phyloP scores from a whole-genome alignment of 768 basidiomycete species.

The Boletus patriciae region DNA sequence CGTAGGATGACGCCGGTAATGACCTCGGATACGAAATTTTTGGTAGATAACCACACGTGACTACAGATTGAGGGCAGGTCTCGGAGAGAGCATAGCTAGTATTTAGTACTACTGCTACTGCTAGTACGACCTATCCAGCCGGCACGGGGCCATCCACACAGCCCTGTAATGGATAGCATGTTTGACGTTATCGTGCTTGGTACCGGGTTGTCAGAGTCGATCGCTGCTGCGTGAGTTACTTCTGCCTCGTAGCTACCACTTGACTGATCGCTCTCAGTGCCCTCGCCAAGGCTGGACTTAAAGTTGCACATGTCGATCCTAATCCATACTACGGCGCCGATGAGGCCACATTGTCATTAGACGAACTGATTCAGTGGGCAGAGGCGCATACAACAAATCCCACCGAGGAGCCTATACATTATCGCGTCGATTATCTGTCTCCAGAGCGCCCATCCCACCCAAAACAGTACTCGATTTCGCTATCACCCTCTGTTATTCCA shows the following conservation, averaged over 20 bases:
- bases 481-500: slow-evolving; percentile 81
- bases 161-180: slow-evolving; percentile 35
- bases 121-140: too few species aligned
- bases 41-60: slow-evolving; percentile 24
- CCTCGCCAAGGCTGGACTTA: slow-evolving; percentile 84
- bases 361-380: slow-evolving; percentile 77
- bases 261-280: slow-evolving; percentile 50
- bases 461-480: slow-evolving; percentile 81
- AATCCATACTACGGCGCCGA: slow-evolving; percentile 84
- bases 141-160: too few species aligned
- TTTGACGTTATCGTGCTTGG: slow-evolving; percentile 74
- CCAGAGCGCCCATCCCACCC: slow-evolving; percentile 49
- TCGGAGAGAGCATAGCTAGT: too few species aligned
- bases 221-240: slow-evolving; percentile 77
- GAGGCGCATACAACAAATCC: slow-evolving; percentile 35
- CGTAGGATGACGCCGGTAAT: not conserved
- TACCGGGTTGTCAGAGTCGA: slow-evolving; percentile 83
- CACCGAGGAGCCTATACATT: slow-evolving; percentile 12
- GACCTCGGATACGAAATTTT: slow-evolving; percentile 16
- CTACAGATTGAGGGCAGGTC: slow-evolving; percentile 27
- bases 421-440: slow-evolving; percentile 42
- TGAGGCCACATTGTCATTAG: slow-evolving; percentile 77
- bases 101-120: too few species aligned
- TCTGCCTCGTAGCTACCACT: slow-evolving; percentile 4
- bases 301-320: slow-evolving; percentile 83